phyloP scores from a whole-genome alignment of 495 filamentous ascomycete species.

The Pseudomonodictys pantanalensis region DNA sequence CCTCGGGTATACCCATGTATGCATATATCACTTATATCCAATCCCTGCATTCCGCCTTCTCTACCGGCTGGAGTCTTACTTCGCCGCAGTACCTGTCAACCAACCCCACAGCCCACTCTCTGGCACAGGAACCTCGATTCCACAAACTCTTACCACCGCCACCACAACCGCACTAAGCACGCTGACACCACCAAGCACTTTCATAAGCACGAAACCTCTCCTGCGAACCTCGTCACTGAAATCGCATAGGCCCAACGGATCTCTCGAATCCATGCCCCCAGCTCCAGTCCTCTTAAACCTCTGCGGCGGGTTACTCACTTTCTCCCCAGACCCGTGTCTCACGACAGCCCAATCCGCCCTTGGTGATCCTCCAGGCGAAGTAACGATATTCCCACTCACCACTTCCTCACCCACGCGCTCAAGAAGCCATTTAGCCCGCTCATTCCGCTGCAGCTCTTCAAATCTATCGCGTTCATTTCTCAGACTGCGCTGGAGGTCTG shows the following conservation, averaged over 20 bases:
- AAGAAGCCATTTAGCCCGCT: constrained; percentile 68
- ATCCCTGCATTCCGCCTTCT: too few species aligned
- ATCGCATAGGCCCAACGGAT: constrained; percentile 73
- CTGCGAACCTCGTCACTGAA: constrained; percentile 65
- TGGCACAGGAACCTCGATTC: constrained; percentile 19
- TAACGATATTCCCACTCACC: constrained; percentile 36
- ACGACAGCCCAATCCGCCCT: constrained; percentile 35
- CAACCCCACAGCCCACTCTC: constrained; percentile 28
- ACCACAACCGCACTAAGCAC: constrained; percentile 70
- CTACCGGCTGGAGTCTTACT: too few species aligned
- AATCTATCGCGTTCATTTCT: constrained; percentile 78
- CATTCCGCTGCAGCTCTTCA: constrained; percentile 64
- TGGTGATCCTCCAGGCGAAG: constrained; percentile 50
- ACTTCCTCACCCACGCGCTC: constrained; percentile 71
- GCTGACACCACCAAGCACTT: constrained; percentile 73
- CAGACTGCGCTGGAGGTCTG: constrained; percentile 79
- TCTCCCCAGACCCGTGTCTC: constrained; percentile 28
- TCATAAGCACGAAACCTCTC: constrained; percentile 65
- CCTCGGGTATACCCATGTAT: too few species aligned
- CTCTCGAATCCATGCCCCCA: constrained; percentile 48
- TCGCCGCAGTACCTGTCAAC: constrained; percentile 13
- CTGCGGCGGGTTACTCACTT: constrained; percentile 30
- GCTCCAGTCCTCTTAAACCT: constrained; percentile 33
- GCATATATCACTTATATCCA: too few species aligned
- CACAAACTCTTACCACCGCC: constrained; percentile 33